Base-by-base conservation (phyloP, 192 early-diverging fungal genomes). In the Entophlyctis luteolus region DNA sequence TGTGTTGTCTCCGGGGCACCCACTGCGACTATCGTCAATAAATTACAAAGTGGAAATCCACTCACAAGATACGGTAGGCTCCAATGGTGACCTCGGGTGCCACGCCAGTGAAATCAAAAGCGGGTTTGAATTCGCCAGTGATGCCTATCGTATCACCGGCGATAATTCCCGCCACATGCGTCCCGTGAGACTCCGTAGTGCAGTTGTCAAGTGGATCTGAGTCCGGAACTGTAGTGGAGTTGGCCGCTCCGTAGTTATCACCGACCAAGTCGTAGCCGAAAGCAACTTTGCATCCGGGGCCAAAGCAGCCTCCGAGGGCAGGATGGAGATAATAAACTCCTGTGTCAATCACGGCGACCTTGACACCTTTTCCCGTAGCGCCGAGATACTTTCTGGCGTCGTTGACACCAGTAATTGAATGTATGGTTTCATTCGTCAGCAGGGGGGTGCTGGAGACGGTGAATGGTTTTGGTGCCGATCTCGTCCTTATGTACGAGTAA, bases 61-160 rank as follows among this genome's bases (percentile, higher is more conserved):
- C 54, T 55, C 45, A 56, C 39, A 62, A 70, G 20, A 94, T 81
- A 58, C 93, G 80, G 81, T 90, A 97, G 4, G 81, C 83, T 6
- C 89, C 89, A 31, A 95, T 72, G 2, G 79, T 90, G 29, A 86
- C 92, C 48, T 83, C 82, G 0, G 94, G 94, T 16, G 91, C 93
- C 22, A 93, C 89, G 45, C 94, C 94, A 28, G 67, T 39, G 47
- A 71, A 81, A 35, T 57, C 49, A 29, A 65, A 23, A 10, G 49
- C 27, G 20, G 63, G 63, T 10, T 8, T 31, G n/a, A 47, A 62
- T 20, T 29, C 68, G 22, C 23, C 48, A 36, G 16, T 32, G 29
- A 54, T 70, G 68, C 49, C 63, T 14, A 31, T 48, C 12, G 76
- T 74, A 47, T 77, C 55, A 35, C 48, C 80, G 0, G 54, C 80